Percentiles rank a stretch among this genome's conserved stretches.
Evolutionary conservation across 129 eudicot species (phyloP).

Genomic region (Silybum marianum): DNA sequence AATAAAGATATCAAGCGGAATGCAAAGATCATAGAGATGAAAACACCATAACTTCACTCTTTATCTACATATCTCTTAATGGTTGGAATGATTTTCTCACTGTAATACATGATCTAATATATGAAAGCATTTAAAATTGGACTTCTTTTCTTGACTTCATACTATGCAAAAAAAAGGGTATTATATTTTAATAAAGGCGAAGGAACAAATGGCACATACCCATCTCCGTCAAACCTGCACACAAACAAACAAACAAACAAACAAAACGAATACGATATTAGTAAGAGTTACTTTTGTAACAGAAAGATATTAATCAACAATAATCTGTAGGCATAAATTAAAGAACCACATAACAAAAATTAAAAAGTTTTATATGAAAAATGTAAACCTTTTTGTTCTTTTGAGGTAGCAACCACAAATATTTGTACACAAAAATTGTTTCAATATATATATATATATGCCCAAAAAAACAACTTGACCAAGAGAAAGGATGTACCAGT

Average conservation of each 20-base stretch:
- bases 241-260: constrained; percentile 31
- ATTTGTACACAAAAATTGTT: neutral
- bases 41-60: neutral
- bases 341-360: constrained; percentile 1
- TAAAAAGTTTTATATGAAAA: neutral
- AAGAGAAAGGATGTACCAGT: constrained; percentile 57
- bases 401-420: neutral
- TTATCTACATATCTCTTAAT: neutral
- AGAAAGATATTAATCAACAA: neutral
- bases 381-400: neutral
- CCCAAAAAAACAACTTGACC: neutral
- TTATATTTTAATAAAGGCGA: constrained; percentile 10
- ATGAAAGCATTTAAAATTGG: neutral
- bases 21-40: neutral
- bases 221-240: constrained; percentile 99
- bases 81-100: neutral
- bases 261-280: constrained; percentile 15
- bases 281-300: neutral
- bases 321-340: neutral
- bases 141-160: neutral
- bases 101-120: neutral
- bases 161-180: neutral
- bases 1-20: neutral
- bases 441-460: neutral
- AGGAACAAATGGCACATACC: constrained; percentile 53